Conservation (phyloP, 768 basidiomycete genomes). For the Amanita jacksonii region DNA sequence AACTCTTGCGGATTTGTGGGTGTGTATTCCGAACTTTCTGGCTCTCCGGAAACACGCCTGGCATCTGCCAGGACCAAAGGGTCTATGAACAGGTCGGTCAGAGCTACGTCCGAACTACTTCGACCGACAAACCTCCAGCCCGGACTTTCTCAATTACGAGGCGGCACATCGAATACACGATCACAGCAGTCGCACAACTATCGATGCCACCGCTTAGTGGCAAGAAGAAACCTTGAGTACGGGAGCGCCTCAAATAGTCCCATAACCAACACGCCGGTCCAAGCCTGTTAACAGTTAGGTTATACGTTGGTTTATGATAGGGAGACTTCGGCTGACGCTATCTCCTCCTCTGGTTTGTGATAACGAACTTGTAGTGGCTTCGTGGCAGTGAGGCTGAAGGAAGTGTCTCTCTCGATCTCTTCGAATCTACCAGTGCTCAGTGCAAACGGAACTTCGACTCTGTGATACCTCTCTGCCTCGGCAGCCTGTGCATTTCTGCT, state of each 20-base stretch:
- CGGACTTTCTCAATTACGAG: slow-evolving; percentile 75
- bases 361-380: slow-evolving; percentile 49
- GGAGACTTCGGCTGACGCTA: slow-evolving; percentile 64
- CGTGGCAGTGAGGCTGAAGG: slow-evolving; percentile 27
- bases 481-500: slow-evolving; percentile 91
- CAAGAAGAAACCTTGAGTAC: slow-evolving; percentile 91
- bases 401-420: slow-evolving; percentile 45
- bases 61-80: slow-evolving; percentile 87
- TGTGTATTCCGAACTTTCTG: slow-evolving; percentile 70
- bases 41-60: slow-evolving; percentile 78
- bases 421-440: slow-evolving; percentile 70
- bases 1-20: slow-evolving; percentile 88
- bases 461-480: slow-evolving; percentile 58
- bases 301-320: neutral
- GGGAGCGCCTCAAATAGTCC: slow-evolving; percentile 94
- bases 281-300: slow-evolving; percentile 37
- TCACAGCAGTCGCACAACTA: slow-evolving; percentile 93
- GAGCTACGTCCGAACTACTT: neutral
- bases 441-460: slow-evolving; percentile 75
- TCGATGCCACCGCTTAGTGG: slow-evolving; percentile 96
- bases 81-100: slow-evolving; percentile 31
- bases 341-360: slow-evolving; percentile 91
- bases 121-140: slow-evolving; percentile 47
- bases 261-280: slow-evolving; percentile 99
- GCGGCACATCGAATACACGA: slow-evolving; percentile 94